Conservation (phyloP, 495 filamentous ascomycete genomes). For the Neurospora terricola region DNA sequence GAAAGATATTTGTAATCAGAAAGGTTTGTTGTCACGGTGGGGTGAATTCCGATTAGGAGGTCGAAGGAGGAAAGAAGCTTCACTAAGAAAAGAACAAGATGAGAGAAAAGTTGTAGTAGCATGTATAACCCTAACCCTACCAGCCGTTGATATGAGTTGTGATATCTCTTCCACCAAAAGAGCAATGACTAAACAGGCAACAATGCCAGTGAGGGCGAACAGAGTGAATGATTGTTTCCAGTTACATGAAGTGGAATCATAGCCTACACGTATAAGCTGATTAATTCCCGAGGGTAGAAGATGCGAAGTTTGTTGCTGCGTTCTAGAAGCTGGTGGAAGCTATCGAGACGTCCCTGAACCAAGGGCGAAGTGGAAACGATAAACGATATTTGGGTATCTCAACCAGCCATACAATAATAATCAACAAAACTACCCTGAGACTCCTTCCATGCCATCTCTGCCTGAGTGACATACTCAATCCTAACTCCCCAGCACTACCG, state of each 20-base stretch:
- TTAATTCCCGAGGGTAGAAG: too few species aligned
- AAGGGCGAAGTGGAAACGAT: background rate
- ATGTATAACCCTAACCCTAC: slow-evolving; percentile 3
- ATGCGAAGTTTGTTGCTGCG: background rate
- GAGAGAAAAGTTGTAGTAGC: background rate
- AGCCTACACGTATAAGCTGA: too few species aligned
- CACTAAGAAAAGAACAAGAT: background rate
- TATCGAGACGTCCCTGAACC: background rate
- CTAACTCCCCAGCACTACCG: slow-evolving; percentile 17
- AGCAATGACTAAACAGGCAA: background rate
- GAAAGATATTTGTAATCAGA: background rate
- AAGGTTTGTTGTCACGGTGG: background rate
- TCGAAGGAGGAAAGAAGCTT: slow-evolving; percentile 5
- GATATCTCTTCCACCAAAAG: background rate
- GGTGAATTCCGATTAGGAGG: background rate
- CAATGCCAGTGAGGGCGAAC: background rate
- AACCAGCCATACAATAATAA: background rate
- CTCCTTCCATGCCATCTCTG: background rate
- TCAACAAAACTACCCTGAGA: background rate
- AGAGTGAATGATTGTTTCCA: background rate
- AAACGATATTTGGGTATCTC: background rate
- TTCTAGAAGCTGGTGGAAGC: background rate
- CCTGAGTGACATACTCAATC: background rate
- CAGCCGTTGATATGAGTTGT: background rate
- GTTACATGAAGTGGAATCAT: too few species aligned